These are phyloP conservation scores for Ziziphus jujuba DNA, from an alignment of 306 rosid species.

Conservation along the genomic window DNA sequence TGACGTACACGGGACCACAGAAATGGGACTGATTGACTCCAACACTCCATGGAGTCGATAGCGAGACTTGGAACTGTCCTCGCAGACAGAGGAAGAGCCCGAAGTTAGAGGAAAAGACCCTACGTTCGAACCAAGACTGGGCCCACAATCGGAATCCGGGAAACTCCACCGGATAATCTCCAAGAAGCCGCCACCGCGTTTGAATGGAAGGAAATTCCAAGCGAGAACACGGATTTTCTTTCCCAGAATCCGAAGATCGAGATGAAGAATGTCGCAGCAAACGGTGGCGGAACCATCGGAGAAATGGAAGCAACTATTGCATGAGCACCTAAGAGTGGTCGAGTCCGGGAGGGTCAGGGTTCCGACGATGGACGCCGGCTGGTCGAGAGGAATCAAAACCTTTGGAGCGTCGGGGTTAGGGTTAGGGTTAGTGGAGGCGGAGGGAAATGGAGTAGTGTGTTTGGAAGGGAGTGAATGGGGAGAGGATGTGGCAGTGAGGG, in stretches of 20 bases:
- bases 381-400: conserved; percentile 45
- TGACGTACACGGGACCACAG: conserved; percentile 49
- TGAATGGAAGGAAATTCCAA: conserved; percentile 82
- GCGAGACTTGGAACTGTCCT: conserved; percentile 27
- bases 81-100: conserved; percentile 8
- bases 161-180: conserved; percentile 79
- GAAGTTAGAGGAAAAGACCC: conserved; percentile 32
- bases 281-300: conserved; percentile 57
- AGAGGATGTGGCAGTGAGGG: conserved; percentile 55
- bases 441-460: background rate
- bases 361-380: conserved; percentile 54
- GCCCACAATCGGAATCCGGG: conserved; percentile 23
- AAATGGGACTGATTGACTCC: conserved; percentile 57
- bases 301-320: conserved; percentile 62
- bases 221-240: conserved; percentile 49
- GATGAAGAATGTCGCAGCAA: conserved; percentile 77
- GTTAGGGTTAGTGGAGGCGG: conserved; percentile 14
- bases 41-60: conserved; percentile 47
- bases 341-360: conserved; percentile 47
- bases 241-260: conserved; percentile 38
- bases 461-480: conserved; percentile 11
- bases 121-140: conserved; percentile 3
- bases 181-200: conserved; percentile 44
- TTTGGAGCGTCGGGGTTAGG: conserved; percentile 19
- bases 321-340: conserved; percentile 37